phyloP scores from a whole-genome alignment of 75 land plant genomes.

The Selaginella tamariscina region DNA sequence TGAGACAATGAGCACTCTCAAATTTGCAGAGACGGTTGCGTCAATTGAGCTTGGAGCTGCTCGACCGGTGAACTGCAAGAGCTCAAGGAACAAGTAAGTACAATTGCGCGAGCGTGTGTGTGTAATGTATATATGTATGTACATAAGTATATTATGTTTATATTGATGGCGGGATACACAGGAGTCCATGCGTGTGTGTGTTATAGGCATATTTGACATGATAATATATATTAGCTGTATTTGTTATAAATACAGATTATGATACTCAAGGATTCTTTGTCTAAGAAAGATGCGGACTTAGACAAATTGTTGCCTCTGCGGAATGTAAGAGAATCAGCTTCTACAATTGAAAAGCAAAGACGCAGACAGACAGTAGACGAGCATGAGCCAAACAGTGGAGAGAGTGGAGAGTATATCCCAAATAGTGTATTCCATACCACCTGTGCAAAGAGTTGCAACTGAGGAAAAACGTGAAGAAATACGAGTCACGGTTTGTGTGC shows the following conservation, averaged over 20 bases:
- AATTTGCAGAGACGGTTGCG: conserved; percentile 62
- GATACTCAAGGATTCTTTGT: conserved; percentile 42
- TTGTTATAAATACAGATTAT: conserved; percentile 34
- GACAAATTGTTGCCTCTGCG: conserved; percentile 10
- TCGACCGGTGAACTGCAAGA: too few species aligned
- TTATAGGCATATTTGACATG: not conserved
- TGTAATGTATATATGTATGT: too few species aligned
- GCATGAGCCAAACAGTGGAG: too few species aligned
- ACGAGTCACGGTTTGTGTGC: not conserved
- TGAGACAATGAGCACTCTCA: too few species aligned
- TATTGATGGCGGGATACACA: conserved; percentile 4
- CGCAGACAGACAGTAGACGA: not conserved
- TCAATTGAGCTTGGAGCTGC: too few species aligned
- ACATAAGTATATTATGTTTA: not conserved
- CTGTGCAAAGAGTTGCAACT: not conserved
- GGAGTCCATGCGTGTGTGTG: not conserved
- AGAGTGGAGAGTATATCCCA: not conserved
- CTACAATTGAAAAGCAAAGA: not conserved
- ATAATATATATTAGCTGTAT: not conserved
- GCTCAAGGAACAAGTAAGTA: conserved; percentile 49
- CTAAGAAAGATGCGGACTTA: conserved; percentile 44
- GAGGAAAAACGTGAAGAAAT: not conserved
- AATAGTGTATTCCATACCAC: not conserved
- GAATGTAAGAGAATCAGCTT: not conserved
- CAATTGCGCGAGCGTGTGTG: too few species aligned